Evolutionary conservation across 371 early-diverging fungal genomes (phyloP).

Genomic region (Mortierella sp.): DNA sequence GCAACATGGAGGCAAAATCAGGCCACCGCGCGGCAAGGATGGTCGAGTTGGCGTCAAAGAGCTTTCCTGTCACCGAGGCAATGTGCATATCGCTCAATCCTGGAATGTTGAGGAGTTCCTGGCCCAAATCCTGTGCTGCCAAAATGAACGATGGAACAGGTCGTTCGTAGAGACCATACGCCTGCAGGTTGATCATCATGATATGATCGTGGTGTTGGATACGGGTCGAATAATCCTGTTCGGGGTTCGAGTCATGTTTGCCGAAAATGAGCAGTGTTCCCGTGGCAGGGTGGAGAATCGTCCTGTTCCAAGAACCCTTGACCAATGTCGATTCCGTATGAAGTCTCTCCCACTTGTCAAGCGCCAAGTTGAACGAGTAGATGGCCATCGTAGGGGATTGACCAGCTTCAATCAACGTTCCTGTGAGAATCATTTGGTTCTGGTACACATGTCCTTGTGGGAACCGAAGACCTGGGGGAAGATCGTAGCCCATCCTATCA

Average conservation of each 20-base stretch:
- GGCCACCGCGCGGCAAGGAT: slow-evolving; percentile 48
- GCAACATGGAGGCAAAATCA: slow-evolving; percentile 34
- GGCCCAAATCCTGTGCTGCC: slow-evolving; percentile 40
- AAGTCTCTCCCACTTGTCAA: slow-evolving; percentile 56
- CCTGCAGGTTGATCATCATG: slow-evolving; percentile 59
- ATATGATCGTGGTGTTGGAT: slow-evolving; percentile 62
- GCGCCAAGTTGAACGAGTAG: slow-evolving; percentile 56
- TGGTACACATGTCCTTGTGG: slow-evolving; percentile 59
- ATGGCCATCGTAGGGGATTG: slow-evolving; percentile 57
- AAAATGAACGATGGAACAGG: slow-evolving; percentile 38
- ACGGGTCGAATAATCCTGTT: slow-evolving; percentile 61
- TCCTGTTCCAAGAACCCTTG: slow-evolving; percentile 64
- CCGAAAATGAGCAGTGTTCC: slow-evolving; percentile 64
- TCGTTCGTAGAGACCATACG: slow-evolving; percentile 56
- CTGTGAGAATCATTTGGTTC: slow-evolving; percentile 59
- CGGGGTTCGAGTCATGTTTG: slow-evolving; percentile 57
- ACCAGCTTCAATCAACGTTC: slow-evolving; percentile 60
- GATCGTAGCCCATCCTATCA: slow-evolving; percentile 45
- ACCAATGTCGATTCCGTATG: slow-evolving; percentile 54
- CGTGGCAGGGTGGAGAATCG: slow-evolving; percentile 58
- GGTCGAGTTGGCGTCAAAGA: slow-evolving; percentile 45
- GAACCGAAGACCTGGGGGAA: slow-evolving; percentile 52
- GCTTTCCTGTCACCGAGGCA: slow-evolving; percentile 23
- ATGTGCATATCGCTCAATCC: slow-evolving; percentile 42
- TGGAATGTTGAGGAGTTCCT: slow-evolving; percentile 18